phyloP scores from a whole-genome alignment of 1,139 yeast species.

The Hansenula sp. region DNA sequence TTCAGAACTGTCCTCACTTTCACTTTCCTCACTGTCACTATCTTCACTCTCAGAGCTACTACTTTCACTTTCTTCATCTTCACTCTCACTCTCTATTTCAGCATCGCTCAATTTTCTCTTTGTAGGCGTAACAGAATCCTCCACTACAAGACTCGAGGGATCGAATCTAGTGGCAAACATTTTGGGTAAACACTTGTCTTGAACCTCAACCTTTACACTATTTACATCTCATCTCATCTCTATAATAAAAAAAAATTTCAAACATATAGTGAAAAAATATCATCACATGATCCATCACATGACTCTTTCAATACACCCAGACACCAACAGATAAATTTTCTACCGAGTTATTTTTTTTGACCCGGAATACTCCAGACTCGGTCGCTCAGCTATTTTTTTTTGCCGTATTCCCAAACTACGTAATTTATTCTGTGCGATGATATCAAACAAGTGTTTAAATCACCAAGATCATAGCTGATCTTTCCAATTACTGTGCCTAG shows the following conservation, averaged over 20 bases:
- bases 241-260: too few relatives aligned
- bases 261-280: neutral
- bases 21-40: constrained; percentile 7
- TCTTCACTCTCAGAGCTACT: constrained; percentile 10
- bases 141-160: constrained; percentile 34
- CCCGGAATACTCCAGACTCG: too few relatives aligned
- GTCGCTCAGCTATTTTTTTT: too few relatives aligned
- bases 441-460: too few relatives aligned
- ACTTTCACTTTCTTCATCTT: constrained; percentile 8
- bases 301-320: neutral
- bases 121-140: constrained; percentile 4
- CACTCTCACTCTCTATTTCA: constrained; percentile 11
- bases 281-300: neutral
- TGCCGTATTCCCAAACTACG: too few relatives aligned
- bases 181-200: too few relatives aligned
- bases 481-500: too few relatives aligned
- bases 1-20: constrained; percentile 13
- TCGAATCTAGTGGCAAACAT: constrained; percentile 66
- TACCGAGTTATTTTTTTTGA: too few relatives aligned
- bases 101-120: constrained; percentile 8
- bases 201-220: neutral
- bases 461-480: too few relatives aligned
- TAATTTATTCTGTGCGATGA: too few relatives aligned
- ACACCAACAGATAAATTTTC: neutral
- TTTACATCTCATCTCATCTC: neutral